Evolutionary conservation across 768 basidiomycete species (phyloP).

Genomic region (Mycena belliarum): DNA sequence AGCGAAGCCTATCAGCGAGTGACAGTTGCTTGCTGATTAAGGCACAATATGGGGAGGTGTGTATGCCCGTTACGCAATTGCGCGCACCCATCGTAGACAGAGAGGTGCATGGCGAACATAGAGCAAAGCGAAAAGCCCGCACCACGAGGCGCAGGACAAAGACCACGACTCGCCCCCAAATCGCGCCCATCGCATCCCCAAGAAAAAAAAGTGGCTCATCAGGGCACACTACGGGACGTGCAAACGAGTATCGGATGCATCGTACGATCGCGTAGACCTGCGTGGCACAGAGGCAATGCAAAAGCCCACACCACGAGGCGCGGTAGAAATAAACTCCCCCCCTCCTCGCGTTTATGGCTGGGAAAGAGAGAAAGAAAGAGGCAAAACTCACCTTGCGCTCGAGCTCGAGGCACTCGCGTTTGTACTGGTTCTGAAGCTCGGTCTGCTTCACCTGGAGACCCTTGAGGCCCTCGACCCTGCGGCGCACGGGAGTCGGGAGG

Average conservation of each 20-base stretch:
- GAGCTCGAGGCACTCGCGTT: constrained; percentile 90
- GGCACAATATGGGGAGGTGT: too few species aligned
- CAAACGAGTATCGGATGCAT: too few species aligned
- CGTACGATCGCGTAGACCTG: too few species aligned
- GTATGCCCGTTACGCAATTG: too few species aligned
- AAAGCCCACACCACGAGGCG: too few species aligned
- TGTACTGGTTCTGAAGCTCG: constrained; percentile 91
- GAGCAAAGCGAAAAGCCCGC: not conserved
- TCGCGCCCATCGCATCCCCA: not conserved
- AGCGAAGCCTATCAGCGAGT: too few species aligned
- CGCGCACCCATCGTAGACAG: too few species aligned
- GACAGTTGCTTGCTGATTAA: too few species aligned
- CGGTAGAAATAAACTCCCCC: too few species aligned
- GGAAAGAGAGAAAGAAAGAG: not conserved
- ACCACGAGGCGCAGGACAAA: not conserved
- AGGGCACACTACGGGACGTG: too few species aligned
- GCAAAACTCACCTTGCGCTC: constrained; percentile 81
- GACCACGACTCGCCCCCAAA: not conserved
- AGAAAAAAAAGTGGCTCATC: not conserved
- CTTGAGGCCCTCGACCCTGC: constrained; percentile 88
- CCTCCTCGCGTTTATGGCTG: too few species aligned
- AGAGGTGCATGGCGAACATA: not conserved
- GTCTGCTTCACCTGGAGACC: constrained; percentile 92
- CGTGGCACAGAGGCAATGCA: too few species aligned
- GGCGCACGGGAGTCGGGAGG: constrained; percentile 78